Percentiles rank a stretch among this genome's conserved stretches.
Evolutionary conservation across 2,329 filamentous ascomycete genomes (phyloP).

Genomic region (Clarireedia monteithiana): DNA sequence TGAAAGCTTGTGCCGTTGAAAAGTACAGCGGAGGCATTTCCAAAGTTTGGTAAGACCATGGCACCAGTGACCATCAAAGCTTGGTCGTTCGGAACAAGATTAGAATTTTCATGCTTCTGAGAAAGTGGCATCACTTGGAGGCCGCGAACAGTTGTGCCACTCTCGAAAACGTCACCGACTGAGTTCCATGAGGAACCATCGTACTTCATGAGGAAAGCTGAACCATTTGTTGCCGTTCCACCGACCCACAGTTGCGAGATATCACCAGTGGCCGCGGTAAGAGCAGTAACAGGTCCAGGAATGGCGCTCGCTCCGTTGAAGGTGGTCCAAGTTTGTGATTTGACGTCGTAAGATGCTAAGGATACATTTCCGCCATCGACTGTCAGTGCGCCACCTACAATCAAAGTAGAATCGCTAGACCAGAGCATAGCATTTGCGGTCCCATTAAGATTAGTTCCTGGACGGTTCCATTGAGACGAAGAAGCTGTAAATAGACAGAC

Average conservation of each 20-base stretch:
- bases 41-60: conserved; percentile 66
- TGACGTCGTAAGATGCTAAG: conserved; percentile 66
- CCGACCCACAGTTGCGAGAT: conserved; percentile 74
- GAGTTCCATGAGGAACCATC: conserved; percentile 65
- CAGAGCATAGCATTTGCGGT: conserved; percentile 67
- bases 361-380: conserved; percentile 57
- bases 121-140: conserved; percentile 74
- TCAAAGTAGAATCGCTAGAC: conserved; percentile 61
- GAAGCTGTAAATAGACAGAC: conserved; percentile 73
- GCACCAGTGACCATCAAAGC: conserved; percentile 79
- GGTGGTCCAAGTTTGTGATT: conserved; percentile 56
- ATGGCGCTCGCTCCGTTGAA: conserved; percentile 57
- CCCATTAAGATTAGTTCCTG: conserved; percentile 65
- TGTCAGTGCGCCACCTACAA: conserved; percentile 71
- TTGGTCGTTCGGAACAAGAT: conserved; percentile 58
- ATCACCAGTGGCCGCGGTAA: conserved; percentile 67
- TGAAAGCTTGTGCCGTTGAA: conserved; percentile 75
- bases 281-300: conserved; percentile 70
- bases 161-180: conserved; percentile 54
- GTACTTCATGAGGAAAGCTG: conserved; percentile 75
- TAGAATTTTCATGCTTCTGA: conserved; percentile 54
- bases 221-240: conserved; percentile 60
- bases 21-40: conserved; percentile 75
- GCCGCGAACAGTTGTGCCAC: conserved; percentile 63
- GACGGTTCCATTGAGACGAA: conserved; percentile 69